Conservation (phyloP, 2,329 filamentous ascomycete species). For the Beauveria asiatica region DNA sequence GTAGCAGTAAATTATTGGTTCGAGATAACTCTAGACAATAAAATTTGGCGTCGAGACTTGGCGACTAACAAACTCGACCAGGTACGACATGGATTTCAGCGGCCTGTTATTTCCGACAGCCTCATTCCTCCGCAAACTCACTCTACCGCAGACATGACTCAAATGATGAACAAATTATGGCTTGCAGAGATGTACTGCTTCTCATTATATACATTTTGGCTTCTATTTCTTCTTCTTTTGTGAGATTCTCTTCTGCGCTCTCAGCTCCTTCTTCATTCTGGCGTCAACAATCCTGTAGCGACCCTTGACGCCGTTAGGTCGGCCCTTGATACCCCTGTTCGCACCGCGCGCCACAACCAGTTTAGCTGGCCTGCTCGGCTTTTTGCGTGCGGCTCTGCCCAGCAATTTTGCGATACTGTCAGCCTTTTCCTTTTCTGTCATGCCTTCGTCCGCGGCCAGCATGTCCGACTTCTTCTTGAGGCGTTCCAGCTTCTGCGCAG, state of each 20-base stretch:
- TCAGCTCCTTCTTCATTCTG: slow-evolving; percentile 91
- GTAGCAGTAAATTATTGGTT: slow-evolving; percentile 78
- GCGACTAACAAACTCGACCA: slow-evolving; percentile 21
- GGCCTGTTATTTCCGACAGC: slow-evolving; percentile 58
- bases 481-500: slow-evolving; percentile 84
- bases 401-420: slow-evolving; percentile 74
- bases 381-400: slow-evolving; percentile 75
- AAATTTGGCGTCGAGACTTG: background rate
- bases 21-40: slow-evolving; percentile 14
- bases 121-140: slow-evolving; percentile 41
- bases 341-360: slow-evolving; percentile 80
- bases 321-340: slow-evolving; percentile 77
- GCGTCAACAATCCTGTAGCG: slow-evolving; percentile 96
- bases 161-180: slow-evolving; percentile 4
- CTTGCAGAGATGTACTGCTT: slow-evolving; percentile 11
- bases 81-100: slow-evolving; percentile 73
- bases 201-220: background rate
- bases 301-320: slow-evolving; percentile 87
- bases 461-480: slow-evolving; percentile 94
- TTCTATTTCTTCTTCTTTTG: slow-evolving; percentile 57
- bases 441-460: slow-evolving; percentile 77
- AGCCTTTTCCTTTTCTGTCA: slow-evolving; percentile 95
- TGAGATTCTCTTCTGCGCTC: slow-evolving; percentile 68
- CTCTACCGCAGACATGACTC: slow-evolving; percentile 17
- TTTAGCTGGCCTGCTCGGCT: slow-evolving; percentile 73